Percentiles rank a stretch among this genome's conserved stretches.
Conservation (phyloP, 371 early-diverging fungal species). For the Lichtheimia hyalospora region DNA sequence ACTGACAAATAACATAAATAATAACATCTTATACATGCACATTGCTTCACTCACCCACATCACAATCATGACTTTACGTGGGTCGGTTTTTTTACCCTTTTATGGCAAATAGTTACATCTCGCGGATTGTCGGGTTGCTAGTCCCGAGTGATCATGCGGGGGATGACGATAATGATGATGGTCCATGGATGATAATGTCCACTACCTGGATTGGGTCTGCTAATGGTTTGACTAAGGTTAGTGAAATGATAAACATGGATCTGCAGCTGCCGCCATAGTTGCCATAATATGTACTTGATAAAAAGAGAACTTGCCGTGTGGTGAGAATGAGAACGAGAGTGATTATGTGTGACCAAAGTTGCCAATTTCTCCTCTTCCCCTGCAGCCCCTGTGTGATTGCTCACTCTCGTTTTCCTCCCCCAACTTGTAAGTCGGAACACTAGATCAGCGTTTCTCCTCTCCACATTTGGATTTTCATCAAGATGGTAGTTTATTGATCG, state of each 20-base stretch:
- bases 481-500: not conserved
- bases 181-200: not conserved
- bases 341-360: not conserved
- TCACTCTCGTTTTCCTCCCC: not conserved
- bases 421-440: not conserved
- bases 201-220: not conserved
- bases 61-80: too few relatives aligned
- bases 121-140: not conserved
- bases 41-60: not conserved
- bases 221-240: not conserved
- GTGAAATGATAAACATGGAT: not conserved
- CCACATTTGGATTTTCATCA: not conserved
- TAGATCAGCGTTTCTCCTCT: not conserved
- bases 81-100: not conserved
- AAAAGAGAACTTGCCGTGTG: too few relatives aligned
- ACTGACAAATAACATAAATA: not conserved
- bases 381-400: not conserved
- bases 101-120: not conserved
- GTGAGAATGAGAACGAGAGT: too few relatives aligned
- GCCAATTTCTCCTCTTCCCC: not conserved
- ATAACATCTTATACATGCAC: not conserved
- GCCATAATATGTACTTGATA: not conserved
- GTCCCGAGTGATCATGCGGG: constrained; percentile 1
- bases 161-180: not conserved
- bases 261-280: constrained; percentile 1